phyloP scores from a whole-genome alignment of 1,284 basidiomycete genomes.

The Tilletia indica region DNA sequence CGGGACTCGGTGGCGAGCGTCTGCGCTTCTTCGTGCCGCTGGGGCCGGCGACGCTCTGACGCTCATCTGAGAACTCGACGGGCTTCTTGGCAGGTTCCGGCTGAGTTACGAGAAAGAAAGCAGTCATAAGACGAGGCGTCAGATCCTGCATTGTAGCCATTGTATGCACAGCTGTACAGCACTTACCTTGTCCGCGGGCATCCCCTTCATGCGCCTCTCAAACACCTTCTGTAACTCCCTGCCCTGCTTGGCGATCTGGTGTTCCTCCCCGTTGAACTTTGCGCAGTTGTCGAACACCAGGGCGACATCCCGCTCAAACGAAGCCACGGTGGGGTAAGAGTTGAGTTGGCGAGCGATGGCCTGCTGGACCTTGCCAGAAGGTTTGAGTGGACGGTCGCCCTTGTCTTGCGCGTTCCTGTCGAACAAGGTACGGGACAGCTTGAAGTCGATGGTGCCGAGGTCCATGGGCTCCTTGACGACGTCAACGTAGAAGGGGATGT shows the following conservation, averaged over 20 bases:
- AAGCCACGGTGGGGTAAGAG: constrained; percentile 35
- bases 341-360: constrained; percentile 33
- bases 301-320: constrained; percentile 49
- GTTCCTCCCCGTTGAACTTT: constrained; percentile 86
- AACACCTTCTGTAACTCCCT: constrained; percentile 79
- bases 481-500: constrained; percentile 84
- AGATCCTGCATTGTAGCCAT: no score
- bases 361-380: constrained; percentile 36
- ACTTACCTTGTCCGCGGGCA: constrained; percentile 28
- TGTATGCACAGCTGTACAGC: neutral
- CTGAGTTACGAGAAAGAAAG: constrained; percentile 24
- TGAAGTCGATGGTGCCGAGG: constrained; percentile 86
- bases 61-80: no score
- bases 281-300: constrained; percentile 80
- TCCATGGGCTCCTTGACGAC: constrained; percentile 94
- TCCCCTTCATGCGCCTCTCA: constrained; percentile 70
- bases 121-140: no score
- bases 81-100: constrained; percentile 6
- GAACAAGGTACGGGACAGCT: constrained; percentile 58
- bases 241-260: constrained; percentile 75
- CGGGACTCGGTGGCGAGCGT: constrained; percentile 39
- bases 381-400: constrained; percentile 36
- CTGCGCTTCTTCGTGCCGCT: constrained; percentile 23
- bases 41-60: constrained; percentile 40
- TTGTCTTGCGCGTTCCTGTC: constrained; percentile 21